Conservation (phyloP, 2,329 filamentous ascomycete genomes). For the Seiridium unicorne region DNA sequence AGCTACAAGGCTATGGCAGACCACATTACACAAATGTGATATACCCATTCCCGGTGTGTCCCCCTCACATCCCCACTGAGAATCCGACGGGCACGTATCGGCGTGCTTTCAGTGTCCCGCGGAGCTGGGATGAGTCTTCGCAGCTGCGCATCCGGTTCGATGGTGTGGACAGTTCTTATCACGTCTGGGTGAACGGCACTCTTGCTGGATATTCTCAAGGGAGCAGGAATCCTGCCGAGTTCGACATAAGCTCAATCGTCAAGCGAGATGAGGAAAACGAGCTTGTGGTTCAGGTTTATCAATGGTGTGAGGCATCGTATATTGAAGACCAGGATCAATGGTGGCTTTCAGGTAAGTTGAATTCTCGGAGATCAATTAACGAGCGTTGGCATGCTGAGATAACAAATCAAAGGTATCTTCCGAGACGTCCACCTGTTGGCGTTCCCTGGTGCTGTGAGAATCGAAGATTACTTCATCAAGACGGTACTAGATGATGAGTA, state of each 20-base stretch:
- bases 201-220: slow-evolving; percentile 69
- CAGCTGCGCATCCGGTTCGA: slow-evolving; percentile 67
- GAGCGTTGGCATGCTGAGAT: neutral
- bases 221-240: slow-evolving; percentile 66
- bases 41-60: slow-evolving; percentile 64
- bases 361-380: neutral
- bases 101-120: slow-evolving; percentile 52
- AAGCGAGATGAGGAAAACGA: slow-evolving; percentile 43
- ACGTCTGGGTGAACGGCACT: slow-evolving; percentile 65
- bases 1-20: slow-evolving; percentile 64
- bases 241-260: slow-evolving; percentile 58
- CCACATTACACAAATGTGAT: slow-evolving; percentile 70
- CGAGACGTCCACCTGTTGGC: slow-evolving; percentile 63
- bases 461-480: slow-evolving; percentile 59
- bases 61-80: slow-evolving; percentile 59
- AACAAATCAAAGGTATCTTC: slow-evolving; percentile 51
- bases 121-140: slow-evolving; percentile 37
- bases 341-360: slow-evolving; percentile 56
- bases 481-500: slow-evolving; percentile 52
- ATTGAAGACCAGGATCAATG: slow-evolving; percentile 71
- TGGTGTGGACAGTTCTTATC: slow-evolving; percentile 70
- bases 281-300: slow-evolving; percentile 65
- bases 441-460: slow-evolving; percentile 47
- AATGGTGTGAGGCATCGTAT: slow-evolving; percentile 68
- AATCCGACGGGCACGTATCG: slow-evolving; percentile 66